phyloP scores from a whole-genome alignment of 2,329 filamentous ascomycete genomes.

The Xylariaceae sp. region DNA sequence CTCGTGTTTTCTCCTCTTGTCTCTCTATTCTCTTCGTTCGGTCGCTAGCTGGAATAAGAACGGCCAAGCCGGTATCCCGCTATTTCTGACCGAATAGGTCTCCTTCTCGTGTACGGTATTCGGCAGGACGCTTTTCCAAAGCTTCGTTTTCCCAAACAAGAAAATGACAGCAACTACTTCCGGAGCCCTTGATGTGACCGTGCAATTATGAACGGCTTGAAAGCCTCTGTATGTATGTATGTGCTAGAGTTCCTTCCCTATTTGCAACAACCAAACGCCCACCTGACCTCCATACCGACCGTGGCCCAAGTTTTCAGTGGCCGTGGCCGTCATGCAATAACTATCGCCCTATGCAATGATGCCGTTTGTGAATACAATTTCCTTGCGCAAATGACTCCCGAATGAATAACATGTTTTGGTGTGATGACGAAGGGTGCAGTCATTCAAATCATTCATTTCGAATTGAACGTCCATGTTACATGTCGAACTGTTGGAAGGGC shows the following conservation, averaged over 20 bases:
- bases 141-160: no score
- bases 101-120: no score
- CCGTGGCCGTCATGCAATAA: conserved; percentile 33
- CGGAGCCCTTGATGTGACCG: no score
- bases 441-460: no score
- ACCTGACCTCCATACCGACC: conserved; percentile 15
- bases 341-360: conserved; percentile 39
- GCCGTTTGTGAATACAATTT: conserved; percentile 31
- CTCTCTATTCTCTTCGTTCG: no score
- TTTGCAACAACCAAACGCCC: conserved; percentile 33
- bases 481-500: conserved; percentile 62
- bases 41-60: no score
- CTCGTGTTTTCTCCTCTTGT: no score
- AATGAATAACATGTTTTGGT: conserved; percentile 13
- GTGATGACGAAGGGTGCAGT: conserved; percentile 3
- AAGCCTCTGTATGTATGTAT: conserved; percentile 28
- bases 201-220: no score
- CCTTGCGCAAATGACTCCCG: conserved; percentile 21
- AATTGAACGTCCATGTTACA: conserved; percentile 39
- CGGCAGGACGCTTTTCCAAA: no score
- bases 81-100: no score
- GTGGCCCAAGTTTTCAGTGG: conserved; percentile 22
- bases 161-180: no score
- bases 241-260: conserved; percentile 29
- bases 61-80: no score